These are phyloP conservation scores for Fagopyrum homotropicum DNA, from an alignment of 148 eudicot species.

Conservation along the genomic window DNA sequence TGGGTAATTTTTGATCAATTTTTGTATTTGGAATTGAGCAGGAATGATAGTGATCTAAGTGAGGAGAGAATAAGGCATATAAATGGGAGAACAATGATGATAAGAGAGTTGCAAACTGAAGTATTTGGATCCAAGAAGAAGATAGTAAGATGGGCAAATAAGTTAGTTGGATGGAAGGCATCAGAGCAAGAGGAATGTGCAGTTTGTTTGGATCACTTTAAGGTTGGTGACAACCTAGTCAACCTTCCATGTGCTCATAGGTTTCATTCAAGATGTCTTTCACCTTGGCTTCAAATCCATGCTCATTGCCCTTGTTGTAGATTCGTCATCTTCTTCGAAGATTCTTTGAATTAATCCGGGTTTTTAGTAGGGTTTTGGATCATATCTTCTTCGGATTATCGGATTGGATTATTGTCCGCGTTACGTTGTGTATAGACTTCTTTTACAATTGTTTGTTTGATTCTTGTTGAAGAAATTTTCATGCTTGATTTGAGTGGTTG, in stretches of 20 bases:
- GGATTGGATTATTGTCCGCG: background rate
- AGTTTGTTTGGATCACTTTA: slow-evolving; percentile 61
- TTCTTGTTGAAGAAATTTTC: background rate
- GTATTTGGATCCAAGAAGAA: slow-evolving; percentile 37
- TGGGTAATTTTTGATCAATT: background rate
- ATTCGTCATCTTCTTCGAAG: slow-evolving; percentile 20
- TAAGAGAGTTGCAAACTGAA: slow-evolving; percentile 29
- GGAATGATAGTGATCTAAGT: slow-evolving; percentile 23
- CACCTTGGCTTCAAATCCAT: slow-evolving; percentile 64
- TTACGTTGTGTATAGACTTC: background rate
- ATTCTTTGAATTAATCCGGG: background rate
- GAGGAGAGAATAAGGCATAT: slow-evolving; percentile 20
- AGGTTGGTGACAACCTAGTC: slow-evolving; percentile 37
- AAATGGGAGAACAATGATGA: slow-evolving; percentile 11
- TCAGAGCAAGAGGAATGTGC: slow-evolving; percentile 65
- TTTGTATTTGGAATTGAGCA: slow-evolving; percentile 8
- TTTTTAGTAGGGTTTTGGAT: background rate
- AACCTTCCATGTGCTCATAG: slow-evolving; percentile 57
- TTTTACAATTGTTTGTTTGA: background rate
- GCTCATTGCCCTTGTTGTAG: slow-evolving; percentile 86
- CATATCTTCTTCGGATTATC: no score
- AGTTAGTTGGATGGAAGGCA: slow-evolving; percentile 47
- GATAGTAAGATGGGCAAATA: slow-evolving; percentile 23
- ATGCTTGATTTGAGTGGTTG: slow-evolving; percentile 6
- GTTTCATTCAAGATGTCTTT: slow-evolving; percentile 64